Percentiles rank a stretch among this genome's conserved stretches.
phyloP scores from a whole-genome alignment of 129 eudicot species.

The Deinandra increscens region DNA sequence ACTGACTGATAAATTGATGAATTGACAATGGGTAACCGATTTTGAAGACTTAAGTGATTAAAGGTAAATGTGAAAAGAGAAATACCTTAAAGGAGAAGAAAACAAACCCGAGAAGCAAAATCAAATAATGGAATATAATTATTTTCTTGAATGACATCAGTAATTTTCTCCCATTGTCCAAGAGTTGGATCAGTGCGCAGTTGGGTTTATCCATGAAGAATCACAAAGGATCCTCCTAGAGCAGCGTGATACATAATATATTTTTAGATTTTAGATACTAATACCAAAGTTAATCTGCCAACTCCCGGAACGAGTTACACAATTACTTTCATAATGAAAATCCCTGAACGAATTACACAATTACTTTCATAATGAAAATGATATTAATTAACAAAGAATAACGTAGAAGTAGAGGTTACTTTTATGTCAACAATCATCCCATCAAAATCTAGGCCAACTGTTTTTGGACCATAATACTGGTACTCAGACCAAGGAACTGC shows the following conservation, averaged over 20 bases:
- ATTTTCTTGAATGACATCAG: constrained; percentile 92
- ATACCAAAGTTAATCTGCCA: background rate
- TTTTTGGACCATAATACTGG: constrained; percentile 91
- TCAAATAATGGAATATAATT: constrained; percentile 90
- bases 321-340: too few species aligned
- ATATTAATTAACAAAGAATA: background rate
- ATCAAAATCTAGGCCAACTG: constrained; percentile 92
- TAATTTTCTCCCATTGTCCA: constrained; percentile 87
- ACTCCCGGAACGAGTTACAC: background rate
- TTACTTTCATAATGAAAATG: constrained; percentile 4
- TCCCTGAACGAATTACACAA: too few species aligned
- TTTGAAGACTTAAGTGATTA: background rate
- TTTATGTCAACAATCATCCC: constrained; percentile 96
- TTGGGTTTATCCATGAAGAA: constrained; percentile 99
- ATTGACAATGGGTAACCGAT: background rate
- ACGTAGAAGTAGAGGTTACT: constrained; percentile 39
- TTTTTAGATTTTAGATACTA: background rate
- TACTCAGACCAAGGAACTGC: constrained; percentile 99
- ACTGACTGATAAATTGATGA: background rate
- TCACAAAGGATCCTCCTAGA: constrained; percentile 83
- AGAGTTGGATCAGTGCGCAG: constrained; percentile 97
- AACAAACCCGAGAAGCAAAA: constrained; percentile 91
- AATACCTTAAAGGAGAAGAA: background rate
- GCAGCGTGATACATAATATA: constrained; percentile 59
- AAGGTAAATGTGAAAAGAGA: background rate